A percentile compares a stretch with the other conserved stretches of the same genome.
phyloP scores from a whole-genome alignment of 768 basidiomycete species.

The Trametes elegans region DNA sequence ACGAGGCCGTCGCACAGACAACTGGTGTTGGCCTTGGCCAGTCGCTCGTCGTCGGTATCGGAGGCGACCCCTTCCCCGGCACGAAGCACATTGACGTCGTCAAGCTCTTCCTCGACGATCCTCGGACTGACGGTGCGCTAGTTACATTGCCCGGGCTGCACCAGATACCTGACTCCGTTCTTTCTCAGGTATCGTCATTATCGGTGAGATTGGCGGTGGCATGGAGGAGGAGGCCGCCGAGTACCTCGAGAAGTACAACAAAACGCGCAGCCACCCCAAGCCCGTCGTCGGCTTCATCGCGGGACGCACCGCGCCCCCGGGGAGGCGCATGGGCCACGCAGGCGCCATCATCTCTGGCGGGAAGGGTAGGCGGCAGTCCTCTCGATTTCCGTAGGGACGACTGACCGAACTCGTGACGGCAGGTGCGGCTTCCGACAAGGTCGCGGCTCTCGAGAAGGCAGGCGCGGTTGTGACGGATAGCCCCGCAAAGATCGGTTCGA shows the following conservation, averaged over 20 bases:
- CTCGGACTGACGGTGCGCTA: slow-evolving; percentile 88
- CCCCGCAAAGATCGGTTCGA: slow-evolving; percentile 89
- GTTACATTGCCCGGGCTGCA: slow-evolving; percentile 9
- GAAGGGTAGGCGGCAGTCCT: slow-evolving; percentile 64
- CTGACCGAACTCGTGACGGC: background rate
- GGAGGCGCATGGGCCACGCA: slow-evolving; percentile 97
- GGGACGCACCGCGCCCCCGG: slow-evolving; percentile 95
- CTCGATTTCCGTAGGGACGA: background rate
- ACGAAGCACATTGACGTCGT: slow-evolving; percentile 95
- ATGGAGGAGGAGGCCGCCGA: slow-evolving; percentile 99
- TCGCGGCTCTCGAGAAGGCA: slow-evolving; percentile 84
- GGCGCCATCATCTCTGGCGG: slow-evolving; percentile 98
- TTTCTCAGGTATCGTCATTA: slow-evolving; percentile 83
- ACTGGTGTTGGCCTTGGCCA: slow-evolving; percentile 95
- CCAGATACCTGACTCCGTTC: background rate
- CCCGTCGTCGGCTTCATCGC: slow-evolving; percentile 99
- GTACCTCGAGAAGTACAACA: slow-evolving; percentile 91
- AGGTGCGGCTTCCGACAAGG: slow-evolving; percentile 94
- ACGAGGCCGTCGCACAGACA: slow-evolving; percentile 98
- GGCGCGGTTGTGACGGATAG: slow-evolving; percentile 93
- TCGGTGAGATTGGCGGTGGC: slow-evolving; percentile 97
- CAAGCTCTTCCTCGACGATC: slow-evolving; percentile 94
- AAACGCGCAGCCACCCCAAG: slow-evolving; percentile 81
- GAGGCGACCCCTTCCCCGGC: slow-evolving; percentile 95
- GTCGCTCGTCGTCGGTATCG: slow-evolving; percentile 94